A percentile compares a stretch with the other conserved stretches of the same genome.
These are phyloP conservation scores for Hanseniaspora sp. DNA, from an alignment of 1,139 yeast genomes.

Conservation along the genomic window DNA sequence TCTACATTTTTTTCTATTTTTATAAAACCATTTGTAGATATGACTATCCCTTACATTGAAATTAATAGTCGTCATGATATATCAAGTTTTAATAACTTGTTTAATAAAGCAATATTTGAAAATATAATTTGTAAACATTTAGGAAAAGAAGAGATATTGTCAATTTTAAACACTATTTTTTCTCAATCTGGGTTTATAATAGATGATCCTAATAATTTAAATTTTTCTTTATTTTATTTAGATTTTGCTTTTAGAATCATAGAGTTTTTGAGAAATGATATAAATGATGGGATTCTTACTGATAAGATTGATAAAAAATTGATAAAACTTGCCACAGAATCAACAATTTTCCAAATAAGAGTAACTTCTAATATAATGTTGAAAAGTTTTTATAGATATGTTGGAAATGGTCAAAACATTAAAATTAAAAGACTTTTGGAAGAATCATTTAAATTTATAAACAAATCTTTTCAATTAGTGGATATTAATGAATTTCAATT, in stretches of 20 bases:
- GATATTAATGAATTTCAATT: conserved; percentile 26
- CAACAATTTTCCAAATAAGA: conserved; percentile 32
- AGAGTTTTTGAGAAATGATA: conserved; percentile 26
- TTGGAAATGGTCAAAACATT: conserved; percentile 26
- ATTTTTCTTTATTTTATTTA: conserved; percentile 24
- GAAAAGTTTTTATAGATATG: conserved; percentile 29
- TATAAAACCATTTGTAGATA: conserved; percentile 5
- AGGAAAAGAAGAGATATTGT: conserved; percentile 13
- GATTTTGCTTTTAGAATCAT: conserved; percentile 23
- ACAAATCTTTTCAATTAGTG: conserved; percentile 18
- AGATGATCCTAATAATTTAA: conserved; percentile 19
- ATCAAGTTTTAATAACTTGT: conserved; percentile 18
- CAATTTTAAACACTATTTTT: conserved; percentile 1
- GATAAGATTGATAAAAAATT: conserved; percentile 27
- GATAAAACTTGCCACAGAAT: conserved; percentile 27
- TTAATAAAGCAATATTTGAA: conserved; percentile 12
- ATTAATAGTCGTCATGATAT: conserved; percentile 14
- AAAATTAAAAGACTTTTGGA: conserved; percentile 24
- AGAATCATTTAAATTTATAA: conserved; percentile 30
- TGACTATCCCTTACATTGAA: conserved; percentile 13
- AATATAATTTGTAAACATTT: conserved; percentile 22
- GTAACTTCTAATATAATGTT: conserved; percentile 32
- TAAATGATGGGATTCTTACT: conserved; percentile 25
- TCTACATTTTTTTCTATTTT: neutral
- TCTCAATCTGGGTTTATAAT: conserved; percentile 17